Conservation (phyloP, 1,284 basidiomycete genomes). For the Pyrrhoderma noxium region DNA sequence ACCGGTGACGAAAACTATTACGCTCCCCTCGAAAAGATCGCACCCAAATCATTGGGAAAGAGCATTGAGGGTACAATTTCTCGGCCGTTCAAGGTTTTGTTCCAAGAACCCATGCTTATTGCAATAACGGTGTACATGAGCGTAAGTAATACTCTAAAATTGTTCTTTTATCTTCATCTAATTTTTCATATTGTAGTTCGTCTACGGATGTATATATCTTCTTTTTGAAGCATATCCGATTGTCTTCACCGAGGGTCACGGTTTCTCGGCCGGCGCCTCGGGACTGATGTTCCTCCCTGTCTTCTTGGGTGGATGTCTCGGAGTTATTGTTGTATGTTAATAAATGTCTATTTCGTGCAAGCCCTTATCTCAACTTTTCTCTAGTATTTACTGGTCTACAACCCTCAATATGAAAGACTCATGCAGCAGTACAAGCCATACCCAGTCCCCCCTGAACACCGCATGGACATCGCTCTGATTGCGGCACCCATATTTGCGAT, state of each 20-base stretch:
- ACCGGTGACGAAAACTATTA: slow-evolving; percentile 55
- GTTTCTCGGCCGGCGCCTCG: slow-evolving; percentile 42
- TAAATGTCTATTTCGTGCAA: slow-evolving; percentile 24
- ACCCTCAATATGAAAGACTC: slow-evolving; percentile 43
- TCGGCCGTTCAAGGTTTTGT: slow-evolving; percentile 37
- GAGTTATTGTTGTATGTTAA: slow-evolving; percentile 30
- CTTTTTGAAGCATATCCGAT: slow-evolving; percentile 49
- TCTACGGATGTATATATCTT: slow-evolving; percentile 40
- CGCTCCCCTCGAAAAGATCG: slow-evolving; percentile 30
- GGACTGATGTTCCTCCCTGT: slow-evolving; percentile 49
- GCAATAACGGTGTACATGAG: slow-evolving; percentile 42
- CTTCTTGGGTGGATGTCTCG: slow-evolving; percentile 45
- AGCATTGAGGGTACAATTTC: slow-evolving; percentile 29
- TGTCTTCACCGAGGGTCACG: slow-evolving; percentile 46
- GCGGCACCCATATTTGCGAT: slow-evolving; percentile 49
- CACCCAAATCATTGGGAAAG: slow-evolving; percentile 27
- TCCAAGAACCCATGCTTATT: slow-evolving; percentile 40
- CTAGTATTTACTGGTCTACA: slow-evolving; percentile 44
- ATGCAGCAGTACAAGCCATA: slow-evolving; percentile 39
- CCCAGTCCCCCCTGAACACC: slow-evolving; percentile 60
- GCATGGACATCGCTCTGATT: slow-evolving; percentile 47
- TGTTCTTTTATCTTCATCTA: neutral
- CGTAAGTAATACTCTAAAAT: slow-evolving; percentile 22
- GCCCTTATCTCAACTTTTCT: slow-evolving; percentile 24
- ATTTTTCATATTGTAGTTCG: slow-evolving; percentile 25